Conservation (phyloP, 2,329 filamentous ascomycete genomes). For the Pseudogymnoascus verrucosus region DNA sequence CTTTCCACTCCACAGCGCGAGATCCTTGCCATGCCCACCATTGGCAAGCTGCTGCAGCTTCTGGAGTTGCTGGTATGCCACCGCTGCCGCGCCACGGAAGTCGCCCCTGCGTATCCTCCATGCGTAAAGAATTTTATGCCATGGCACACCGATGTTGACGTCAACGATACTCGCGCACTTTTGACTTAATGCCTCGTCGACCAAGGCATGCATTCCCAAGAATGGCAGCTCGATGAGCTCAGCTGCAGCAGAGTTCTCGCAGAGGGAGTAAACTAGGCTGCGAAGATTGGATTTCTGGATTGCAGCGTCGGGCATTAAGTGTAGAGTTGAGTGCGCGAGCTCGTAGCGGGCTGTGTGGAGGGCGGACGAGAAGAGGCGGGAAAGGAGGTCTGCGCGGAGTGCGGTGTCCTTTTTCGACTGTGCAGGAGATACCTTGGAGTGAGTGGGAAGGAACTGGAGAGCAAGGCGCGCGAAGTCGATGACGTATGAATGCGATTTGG, state of each 20-base stretch:
- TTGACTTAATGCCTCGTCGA: constrained; percentile 69
- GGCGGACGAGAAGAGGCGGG: constrained; percentile 75
- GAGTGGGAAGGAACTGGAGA: constrained; percentile 49
- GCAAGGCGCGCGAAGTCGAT: constrained; percentile 75
- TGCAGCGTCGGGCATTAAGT: constrained; percentile 61
- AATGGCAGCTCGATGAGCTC: constrained; percentile 72
- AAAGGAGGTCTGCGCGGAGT: constrained; percentile 62
- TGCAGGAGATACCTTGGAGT: neutral
- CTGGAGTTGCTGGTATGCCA: constrained; percentile 55
- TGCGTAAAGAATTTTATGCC: constrained; percentile 83
- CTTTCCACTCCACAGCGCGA: constrained; percentile 24
- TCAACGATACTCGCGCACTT: constrained; percentile 64
- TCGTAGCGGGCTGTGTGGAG: constrained; percentile 73
- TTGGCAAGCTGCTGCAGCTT: constrained; percentile 41
- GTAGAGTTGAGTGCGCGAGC: constrained; percentile 71
- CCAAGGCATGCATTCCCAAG: constrained; percentile 64
- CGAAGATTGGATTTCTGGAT: constrained; percentile 66
- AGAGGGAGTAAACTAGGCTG: constrained; percentile 62
- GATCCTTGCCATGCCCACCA: constrained; percentile 51
- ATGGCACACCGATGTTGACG: constrained; percentile 57
- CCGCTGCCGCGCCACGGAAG: constrained; percentile 68
- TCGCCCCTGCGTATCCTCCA: constrained; percentile 77
- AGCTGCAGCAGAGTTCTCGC: constrained; percentile 54
- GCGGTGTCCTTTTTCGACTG: constrained; percentile 14
- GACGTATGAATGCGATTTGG: constrained; percentile 69